Conservation (phyloP, 805 yeast species). For the Pichia occidentalis region DNA sequence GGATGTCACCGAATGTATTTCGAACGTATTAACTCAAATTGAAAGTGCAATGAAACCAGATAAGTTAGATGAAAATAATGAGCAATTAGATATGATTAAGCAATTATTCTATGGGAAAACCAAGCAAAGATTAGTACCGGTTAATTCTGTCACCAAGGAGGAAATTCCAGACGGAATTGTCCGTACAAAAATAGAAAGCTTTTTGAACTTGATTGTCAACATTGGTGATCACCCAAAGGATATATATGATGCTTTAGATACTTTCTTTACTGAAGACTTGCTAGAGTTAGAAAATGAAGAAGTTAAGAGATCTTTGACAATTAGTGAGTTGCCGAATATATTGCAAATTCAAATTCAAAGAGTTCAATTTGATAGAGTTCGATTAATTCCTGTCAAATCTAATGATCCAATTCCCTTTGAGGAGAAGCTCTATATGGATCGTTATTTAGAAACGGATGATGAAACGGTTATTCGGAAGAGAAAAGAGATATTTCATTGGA, state of each 20-base stretch:
- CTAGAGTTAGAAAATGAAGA: conserved; percentile 64
- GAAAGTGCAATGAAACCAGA: conserved; percentile 80
- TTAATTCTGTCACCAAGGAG: conserved; percentile 28
- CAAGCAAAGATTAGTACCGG: conserved; percentile 64
- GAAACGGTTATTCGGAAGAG: conserved; percentile 45
- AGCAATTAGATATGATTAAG: conserved; percentile 78
- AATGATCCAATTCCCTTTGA: conserved; percentile 76
- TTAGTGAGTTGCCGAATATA: conserved; percentile 68
- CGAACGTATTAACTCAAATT: conserved; percentile 83
- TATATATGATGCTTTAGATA: conserved; percentile 85
- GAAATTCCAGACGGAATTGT: conserved; percentile 25
- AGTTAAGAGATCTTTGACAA: conserved; percentile 66
- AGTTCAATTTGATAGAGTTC: conserved; percentile 77
- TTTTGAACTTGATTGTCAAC: conserved; percentile 74
- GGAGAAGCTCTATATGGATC: conserved; percentile 74
- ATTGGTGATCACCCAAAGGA: conserved; percentile 84
- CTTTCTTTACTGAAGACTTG: conserved; percentile 69
- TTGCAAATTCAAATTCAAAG: conserved; percentile 91
- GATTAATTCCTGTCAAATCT: conserved; percentile 72
- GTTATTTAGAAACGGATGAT: conserved; percentile 71
- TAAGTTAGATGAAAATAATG: conserved; percentile 60
- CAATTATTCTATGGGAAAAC: conserved; percentile 79
- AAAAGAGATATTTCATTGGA: conserved; percentile 57
- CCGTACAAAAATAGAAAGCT: conserved; percentile 62
- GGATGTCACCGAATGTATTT: conserved; percentile 96